phyloP scores from a whole-genome alignment of 495 filamentous ascomycete species.

The Lepidopterella palustris region DNA sequence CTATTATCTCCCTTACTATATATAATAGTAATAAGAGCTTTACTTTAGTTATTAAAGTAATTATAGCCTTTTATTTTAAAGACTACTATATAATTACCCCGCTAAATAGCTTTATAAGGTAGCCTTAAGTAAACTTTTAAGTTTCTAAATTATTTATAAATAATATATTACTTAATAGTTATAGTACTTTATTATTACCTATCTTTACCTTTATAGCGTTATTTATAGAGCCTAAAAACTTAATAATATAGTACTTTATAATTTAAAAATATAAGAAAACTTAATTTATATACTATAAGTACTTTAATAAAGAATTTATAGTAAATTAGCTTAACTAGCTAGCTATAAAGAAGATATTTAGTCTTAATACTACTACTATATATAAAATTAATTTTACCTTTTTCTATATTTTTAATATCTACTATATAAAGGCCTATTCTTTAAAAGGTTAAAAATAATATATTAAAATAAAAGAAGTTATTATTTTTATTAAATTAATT shows the following conservation, averaged over 20 bases:
- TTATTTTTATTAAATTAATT: neutral
- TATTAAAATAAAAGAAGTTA: neutral
- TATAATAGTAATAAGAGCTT: slow-evolving; percentile 23
- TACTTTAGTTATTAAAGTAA: slow-evolving; percentile 30
- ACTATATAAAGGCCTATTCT: neutral
- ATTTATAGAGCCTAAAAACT: neutral
- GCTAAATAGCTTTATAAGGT: neutral
- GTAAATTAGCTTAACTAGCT: neutral
- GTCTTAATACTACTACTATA: no score
- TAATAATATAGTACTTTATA: neutral
- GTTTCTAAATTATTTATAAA: neutral
- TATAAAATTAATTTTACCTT: no score
- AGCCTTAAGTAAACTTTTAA: neutral
- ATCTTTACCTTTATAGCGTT: neutral
- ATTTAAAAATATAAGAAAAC: neutral
- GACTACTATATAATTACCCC: neutral
- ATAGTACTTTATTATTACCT: neutral
- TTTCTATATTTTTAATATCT: neutral
- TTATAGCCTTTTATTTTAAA: slow-evolving; percentile 22
- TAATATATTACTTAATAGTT: neutral
- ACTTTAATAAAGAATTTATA: neutral
- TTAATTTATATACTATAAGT: neutral
- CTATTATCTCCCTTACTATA: slow-evolving; percentile 20
- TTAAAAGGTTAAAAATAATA: neutral
- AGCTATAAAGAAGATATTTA: no score